phyloP scores from a whole-genome alignment of 306 rosid genomes.

The Carpinus fangiana region DNA sequence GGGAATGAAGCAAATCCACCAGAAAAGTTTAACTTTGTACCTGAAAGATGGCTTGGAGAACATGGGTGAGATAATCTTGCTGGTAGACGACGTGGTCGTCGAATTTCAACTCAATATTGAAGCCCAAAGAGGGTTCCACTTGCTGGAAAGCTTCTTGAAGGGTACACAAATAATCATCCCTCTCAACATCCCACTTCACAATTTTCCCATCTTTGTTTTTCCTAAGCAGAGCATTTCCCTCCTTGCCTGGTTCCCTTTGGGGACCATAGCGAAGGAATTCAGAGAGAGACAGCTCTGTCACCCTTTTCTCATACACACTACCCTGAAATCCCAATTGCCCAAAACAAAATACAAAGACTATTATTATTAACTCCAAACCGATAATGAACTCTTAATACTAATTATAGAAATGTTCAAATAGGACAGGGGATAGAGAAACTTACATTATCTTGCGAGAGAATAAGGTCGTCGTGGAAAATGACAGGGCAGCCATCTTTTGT shows the following conservation, averaged over 20 bases:
- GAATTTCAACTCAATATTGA: conserved; percentile 56
- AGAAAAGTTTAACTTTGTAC: not conserved
- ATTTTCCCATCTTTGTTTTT: conserved; percentile 47
- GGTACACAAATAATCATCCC: conserved; percentile 51
- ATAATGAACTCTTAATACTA: not conserved
- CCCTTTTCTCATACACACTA: conserved; percentile 48
- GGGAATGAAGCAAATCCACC: not conserved
- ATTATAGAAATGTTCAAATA: not conserved
- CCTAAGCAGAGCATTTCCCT: conserved; percentile 44
- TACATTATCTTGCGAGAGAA: conserved; percentile 43
- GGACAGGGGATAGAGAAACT: not conserved
- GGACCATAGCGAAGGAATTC: conserved; percentile 56
- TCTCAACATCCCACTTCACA: conserved; percentile 48
- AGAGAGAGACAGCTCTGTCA: conserved; percentile 43
- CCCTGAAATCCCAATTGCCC: conserved; percentile 32
- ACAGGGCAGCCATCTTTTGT: conserved; percentile 54
- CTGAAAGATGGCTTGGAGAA: conserved; percentile 38
- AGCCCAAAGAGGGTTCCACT: conserved; percentile 50
- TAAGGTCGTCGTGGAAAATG: conserved; percentile 56
- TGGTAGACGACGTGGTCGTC: conserved; percentile 51
- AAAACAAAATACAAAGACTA: not conserved
- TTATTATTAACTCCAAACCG: not conserved
- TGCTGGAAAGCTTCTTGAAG: conserved; percentile 48
- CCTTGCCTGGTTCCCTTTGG: conserved; percentile 38
- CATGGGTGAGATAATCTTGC: conserved; percentile 30